Conservation (phyloP, 1,284 basidiomycete species). For the Leccinum solheimii region DNA sequence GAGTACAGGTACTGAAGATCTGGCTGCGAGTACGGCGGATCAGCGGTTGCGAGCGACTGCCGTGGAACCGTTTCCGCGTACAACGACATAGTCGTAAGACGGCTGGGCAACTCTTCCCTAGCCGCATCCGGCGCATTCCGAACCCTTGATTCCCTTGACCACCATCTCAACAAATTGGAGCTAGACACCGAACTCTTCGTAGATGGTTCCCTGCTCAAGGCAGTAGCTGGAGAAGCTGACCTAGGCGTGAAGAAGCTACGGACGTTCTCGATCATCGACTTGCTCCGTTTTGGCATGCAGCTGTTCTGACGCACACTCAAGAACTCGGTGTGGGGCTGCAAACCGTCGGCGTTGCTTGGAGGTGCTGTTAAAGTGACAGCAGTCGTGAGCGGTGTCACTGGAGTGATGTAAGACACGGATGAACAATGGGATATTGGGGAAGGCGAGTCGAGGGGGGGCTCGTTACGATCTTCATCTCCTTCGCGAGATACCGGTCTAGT, state of each 20-base stretch:
- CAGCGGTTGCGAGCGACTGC: constrained; percentile 15
- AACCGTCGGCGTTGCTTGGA: constrained; percentile 24
- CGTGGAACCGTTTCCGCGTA: constrained; percentile 13
- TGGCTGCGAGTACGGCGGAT: constrained; percentile 35
- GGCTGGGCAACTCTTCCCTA: constrained; percentile 27
- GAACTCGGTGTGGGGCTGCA: constrained; percentile 32
- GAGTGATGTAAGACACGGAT: constrained; percentile 41
- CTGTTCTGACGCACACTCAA: constrained; percentile 25
- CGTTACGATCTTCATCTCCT: constrained; percentile 22
- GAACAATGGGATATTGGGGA: constrained; percentile 52
- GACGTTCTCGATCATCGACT: constrained; percentile 52
- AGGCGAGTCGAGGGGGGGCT: constrained; percentile 38
- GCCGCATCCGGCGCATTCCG: constrained; percentile 50
- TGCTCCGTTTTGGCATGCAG: constrained; percentile 44
- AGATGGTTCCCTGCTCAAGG: constrained; percentile 29
- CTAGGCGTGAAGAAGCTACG: constrained; percentile 42
- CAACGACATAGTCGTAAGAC: constrained; percentile 30
- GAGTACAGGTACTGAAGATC: constrained; percentile 31
- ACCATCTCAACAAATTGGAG: constrained; percentile 44
- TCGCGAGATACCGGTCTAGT: constrained; percentile 25
- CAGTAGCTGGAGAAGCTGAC: constrained; percentile 35
- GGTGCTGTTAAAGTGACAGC: constrained; percentile 29
- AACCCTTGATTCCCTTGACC: constrained; percentile 47
- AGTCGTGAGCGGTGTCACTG: constrained; percentile 36
- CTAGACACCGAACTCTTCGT: constrained; percentile 33